These are phyloP conservation scores for Tuber indicum DNA, from an alignment of 495 filamentous ascomycete genomes.

Conservation along the genomic window DNA sequence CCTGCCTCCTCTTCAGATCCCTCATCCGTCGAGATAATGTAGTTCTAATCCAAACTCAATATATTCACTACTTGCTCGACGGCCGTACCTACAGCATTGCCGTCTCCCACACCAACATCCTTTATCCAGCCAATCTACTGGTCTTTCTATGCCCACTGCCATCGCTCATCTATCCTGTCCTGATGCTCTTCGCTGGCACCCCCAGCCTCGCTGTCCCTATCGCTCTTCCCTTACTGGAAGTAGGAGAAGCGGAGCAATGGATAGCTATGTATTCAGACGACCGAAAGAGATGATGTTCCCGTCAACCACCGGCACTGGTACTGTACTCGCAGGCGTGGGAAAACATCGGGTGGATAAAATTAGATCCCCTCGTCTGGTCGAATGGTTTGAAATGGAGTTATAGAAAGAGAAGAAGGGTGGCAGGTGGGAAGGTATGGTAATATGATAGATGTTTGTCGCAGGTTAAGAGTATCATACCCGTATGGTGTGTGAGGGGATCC, in stretches of 20 bases:
- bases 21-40: not conserved
- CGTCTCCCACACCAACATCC: constrained; percentile 2
- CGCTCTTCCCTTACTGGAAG: not conserved
- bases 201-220: not conserved
- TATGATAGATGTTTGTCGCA: not conserved
- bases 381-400: not conserved
- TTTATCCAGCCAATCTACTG: constrained; percentile 3
- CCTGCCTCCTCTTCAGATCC: not conserved
- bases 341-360: not conserved
- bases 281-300: not conserved
- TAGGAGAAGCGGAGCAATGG: not conserved
- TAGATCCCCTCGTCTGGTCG: not conserved
- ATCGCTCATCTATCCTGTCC: not conserved
- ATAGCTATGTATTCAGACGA: not conserved
- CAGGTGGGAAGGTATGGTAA: not conserved
- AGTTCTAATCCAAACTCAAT: constrained; percentile 3
- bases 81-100: not conserved
- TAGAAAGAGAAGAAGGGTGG: not conserved
- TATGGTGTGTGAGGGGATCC: not conserved
- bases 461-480: not conserved
- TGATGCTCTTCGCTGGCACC: not conserved
- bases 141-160: not conserved
- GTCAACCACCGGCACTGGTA: not conserved
- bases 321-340: not conserved
- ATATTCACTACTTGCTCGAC: not conserved